Conservation (phyloP, 495 filamentous ascomycete species). For the Staphylotrichum tortipilum region DNA sequence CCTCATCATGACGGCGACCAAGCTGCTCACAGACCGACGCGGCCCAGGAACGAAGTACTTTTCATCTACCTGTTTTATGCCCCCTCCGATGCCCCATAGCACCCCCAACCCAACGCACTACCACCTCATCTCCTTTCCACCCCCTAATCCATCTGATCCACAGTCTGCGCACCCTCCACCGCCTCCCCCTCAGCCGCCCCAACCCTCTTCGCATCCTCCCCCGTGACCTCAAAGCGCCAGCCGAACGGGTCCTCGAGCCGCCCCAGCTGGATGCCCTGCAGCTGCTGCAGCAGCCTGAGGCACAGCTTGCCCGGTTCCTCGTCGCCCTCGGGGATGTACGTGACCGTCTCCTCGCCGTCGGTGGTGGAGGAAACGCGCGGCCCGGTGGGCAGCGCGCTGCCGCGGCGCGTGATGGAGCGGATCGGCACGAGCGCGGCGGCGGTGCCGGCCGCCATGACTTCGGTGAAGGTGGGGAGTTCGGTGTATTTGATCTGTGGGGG, state of each 20-base stretch:
- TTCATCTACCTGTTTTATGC: too few species aligned
- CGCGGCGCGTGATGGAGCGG: slow-evolving; percentile 67
- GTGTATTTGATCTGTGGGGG: slow-evolving; percentile 72
- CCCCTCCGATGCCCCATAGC: too few species aligned
- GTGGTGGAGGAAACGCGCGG: slow-evolving; percentile 26
- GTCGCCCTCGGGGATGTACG: slow-evolving; percentile 50
- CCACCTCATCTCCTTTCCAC: background rate
- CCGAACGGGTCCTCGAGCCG: slow-evolving; percentile 64
- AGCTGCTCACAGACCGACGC: too few species aligned
- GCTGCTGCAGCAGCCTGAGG: slow-evolving; percentile 56
- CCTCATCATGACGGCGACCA: too few species aligned
- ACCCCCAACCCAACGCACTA: too few species aligned
- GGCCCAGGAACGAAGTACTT: too few species aligned
- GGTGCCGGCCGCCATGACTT: slow-evolving; percentile 88
- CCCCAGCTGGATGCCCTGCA: slow-evolving; percentile 80
- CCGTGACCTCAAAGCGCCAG: slow-evolving; percentile 56
- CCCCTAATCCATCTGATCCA: slow-evolving; percentile 34
- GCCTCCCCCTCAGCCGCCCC: slow-evolving; percentile 13
- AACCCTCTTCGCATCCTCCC: slow-evolving; percentile 38
- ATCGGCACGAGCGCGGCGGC: slow-evolving; percentile 89
- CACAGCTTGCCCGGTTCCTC: slow-evolving; percentile 64
- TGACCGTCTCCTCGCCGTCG: slow-evolving; percentile 51
- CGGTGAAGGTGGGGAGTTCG: slow-evolving; percentile 68
- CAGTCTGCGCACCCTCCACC: slow-evolving; percentile 19
- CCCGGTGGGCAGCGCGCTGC: slow-evolving; percentile 28